Base-by-base conservation (phyloP, 2,329 filamentous ascomycete genomes). In the Aspergillus niger region DNA sequence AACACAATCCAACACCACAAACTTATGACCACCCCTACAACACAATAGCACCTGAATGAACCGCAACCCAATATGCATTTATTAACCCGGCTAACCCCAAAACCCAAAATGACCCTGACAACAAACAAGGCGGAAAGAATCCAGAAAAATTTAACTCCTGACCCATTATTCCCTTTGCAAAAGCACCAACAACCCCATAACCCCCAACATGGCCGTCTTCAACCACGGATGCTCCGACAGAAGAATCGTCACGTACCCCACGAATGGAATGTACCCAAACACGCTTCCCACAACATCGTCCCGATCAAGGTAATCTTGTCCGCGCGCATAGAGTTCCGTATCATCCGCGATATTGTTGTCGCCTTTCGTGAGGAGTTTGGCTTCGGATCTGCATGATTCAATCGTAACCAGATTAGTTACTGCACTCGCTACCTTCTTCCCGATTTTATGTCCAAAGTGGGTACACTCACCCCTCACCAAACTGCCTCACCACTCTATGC, bases 341-440 rank as follows among this genome's bases (percentile, higher is more conserved):
- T 99, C 95, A 76, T 98, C 94, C 44, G 91, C 91, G 7, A 87
- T 79, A 75, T 99, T 99, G 83, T 98, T 99, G 80, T 99, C 95
- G 67, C 95, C 95, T 80, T 99, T 99, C 36, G 95, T 99, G 59
- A 99, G 85, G 20, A 99, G 86, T 72, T 91, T 77, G 67, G 62
- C 7, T 65, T 64, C 10, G 65, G 55, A 65, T 32, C 72, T 75
- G 55, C 5, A 58, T 22, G 10, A 30, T 32, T 32, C 30, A 44
- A 53, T 22, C 28, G 26, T 5, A 55, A 26, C 26, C 7, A 8
- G 56, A 32, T 24, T 43, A 44, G 49, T 20, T 2, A 15, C 13
- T 52, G 49, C n/a, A 22, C 7, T 36, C 24, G 5, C 24, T n/a
- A 11, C 36, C 10, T n/a, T 13, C 15, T 39, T 39, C 36, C 26